Percentiles rank a stretch among this genome's conserved stretches.
These are phyloP conservation scores for Rhizophora apiculata DNA, from an alignment of 345 rosid species.

Conservation along the genomic window DNA sequence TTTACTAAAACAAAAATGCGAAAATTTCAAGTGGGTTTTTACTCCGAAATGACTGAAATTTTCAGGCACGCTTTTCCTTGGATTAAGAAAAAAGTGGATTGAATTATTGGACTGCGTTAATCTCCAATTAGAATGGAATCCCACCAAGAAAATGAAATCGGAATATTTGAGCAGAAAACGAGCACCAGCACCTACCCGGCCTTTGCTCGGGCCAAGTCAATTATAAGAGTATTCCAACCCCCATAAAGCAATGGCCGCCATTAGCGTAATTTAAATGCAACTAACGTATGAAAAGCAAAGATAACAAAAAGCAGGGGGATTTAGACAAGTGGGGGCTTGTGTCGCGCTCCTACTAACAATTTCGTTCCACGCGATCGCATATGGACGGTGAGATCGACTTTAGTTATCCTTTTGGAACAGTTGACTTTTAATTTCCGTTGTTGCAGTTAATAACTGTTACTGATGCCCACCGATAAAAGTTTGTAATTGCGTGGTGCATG, in stretches of 20 bases:
- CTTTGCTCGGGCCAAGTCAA: not conserved
- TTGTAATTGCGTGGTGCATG: too few relatives aligned
- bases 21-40: too few relatives aligned
- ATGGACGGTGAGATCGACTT: slow-evolving; percentile 2
- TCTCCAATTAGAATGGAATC: too few relatives aligned
- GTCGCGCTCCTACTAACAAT: not conserved
- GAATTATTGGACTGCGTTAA: too few relatives aligned
- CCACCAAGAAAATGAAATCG: too few relatives aligned
- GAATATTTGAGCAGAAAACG: too few relatives aligned
- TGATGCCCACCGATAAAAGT: not conserved
- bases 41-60: too few relatives aligned
- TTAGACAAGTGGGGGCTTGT: not conserved
- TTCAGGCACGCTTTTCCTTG: too few relatives aligned
- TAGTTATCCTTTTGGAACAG: not conserved
- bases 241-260: not conserved
- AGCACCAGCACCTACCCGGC: not conserved
- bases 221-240: too few relatives aligned
- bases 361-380: not conserved
- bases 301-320: not conserved
- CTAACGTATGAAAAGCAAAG: not conserved
- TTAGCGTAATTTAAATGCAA: slow-evolving; percentile 16
- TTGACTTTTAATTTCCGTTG: slow-evolving; percentile 4
- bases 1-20: too few relatives aligned
- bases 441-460: slow-evolving; percentile 16
- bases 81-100: too few relatives aligned